Evolutionary conservation across 2,329 filamentous ascomycete genomes (phyloP), one percentile per base, ranked within the genome.

Genomic region (Elsinoe ampelina): DNA sequence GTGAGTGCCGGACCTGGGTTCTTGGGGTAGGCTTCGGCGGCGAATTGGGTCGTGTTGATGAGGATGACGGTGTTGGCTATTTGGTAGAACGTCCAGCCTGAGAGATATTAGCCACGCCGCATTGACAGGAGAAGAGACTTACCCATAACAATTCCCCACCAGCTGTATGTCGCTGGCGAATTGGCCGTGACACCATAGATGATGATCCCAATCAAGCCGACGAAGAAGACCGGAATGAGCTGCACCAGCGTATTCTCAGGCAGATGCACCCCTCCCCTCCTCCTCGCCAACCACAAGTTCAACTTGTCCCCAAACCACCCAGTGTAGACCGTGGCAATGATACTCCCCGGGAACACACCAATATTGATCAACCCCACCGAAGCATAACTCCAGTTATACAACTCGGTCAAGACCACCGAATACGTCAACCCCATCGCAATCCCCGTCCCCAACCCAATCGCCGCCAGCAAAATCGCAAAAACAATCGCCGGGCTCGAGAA

Each of bases 371-470:
- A 61, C 4, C 63, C 64, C 13, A 64, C 58, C 1, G 59, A 61
- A 11, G 58, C 61, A 8, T 61, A 39, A 3, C 60, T 55, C 70
- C 71, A 73, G 57, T 64, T 60, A 54, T 71, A 73, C 32, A 59
- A 62, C 15, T 62, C 54, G 13, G 66, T 61, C 5, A 74, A 63
- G 2, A 75, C 67, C 1, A 67, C 63, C 54, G 69, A 65, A 58
- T 74, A 74, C 1, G 68, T 70, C 8, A 73, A 62, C 1, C 68
- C 70, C 58, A 73, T 71, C 19, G 68, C 68, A 20, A 74, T 68
- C 15, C 63, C 65, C n/a, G 63, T 65, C 3, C 70, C 72, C 0
- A 74, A 66, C 2, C 66, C 63, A 38, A 72, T 70, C 2, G 71
- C 71, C 3, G 69, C 66, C 0, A 69, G 58, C 7, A 74, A 62